Evolutionary conservation across 2,329 filamentous ascomycete species (phyloP), one percentile per base, ranked within the genome.

Genomic region (Bipolaris oryzae): DNA sequence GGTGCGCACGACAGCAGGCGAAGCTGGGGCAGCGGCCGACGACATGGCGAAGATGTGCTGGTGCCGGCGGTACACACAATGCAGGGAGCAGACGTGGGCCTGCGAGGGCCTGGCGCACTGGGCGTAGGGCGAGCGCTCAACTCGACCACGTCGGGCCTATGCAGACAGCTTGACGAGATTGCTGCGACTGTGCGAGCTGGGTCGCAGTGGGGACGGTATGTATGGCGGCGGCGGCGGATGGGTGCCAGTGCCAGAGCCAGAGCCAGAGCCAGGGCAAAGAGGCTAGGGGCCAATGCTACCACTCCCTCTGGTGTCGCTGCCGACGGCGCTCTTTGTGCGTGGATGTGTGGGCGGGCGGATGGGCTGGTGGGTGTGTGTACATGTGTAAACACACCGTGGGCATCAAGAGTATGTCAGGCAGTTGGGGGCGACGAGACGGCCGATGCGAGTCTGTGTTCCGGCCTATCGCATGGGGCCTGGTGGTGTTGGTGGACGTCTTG

Each of bases 1-100:
- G 56, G 66, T 66, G 64, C 73, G 73, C 53, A 73, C 73, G 37
- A 74, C 77, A 45, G 81, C 76, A 43, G 81, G 79, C 57, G 77
- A 78, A 53, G 81, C 74, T 57, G 76, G 68, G 49, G 71, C 69
- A 39, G 73, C 66, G 43, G 74, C 66, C 53, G 74, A 73, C 75
- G 74, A 73, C 75, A 77, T 74, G 63, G 61, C 48, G 69, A 64
- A 59, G 66, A 64, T 55, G 28, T 31, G 59, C 53, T 58, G 28
- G 31, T 49, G 48, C 28, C 34, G 47, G 39, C 28, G 66, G 49
- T 50, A 31, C 50, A 48, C 51, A 39, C 31, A 28, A 34, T 43
- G 71, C 73, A 73, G 62, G 71, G 71, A 55, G 57, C 58, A 61
- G 63, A 54, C 50, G 61, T 56, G 55, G 62, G 62, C 53, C 55